Evolutionary conservation across 2,329 filamentous ascomycete species (phyloP).

Genomic region (Neopestalotiopsis sp.): DNA sequence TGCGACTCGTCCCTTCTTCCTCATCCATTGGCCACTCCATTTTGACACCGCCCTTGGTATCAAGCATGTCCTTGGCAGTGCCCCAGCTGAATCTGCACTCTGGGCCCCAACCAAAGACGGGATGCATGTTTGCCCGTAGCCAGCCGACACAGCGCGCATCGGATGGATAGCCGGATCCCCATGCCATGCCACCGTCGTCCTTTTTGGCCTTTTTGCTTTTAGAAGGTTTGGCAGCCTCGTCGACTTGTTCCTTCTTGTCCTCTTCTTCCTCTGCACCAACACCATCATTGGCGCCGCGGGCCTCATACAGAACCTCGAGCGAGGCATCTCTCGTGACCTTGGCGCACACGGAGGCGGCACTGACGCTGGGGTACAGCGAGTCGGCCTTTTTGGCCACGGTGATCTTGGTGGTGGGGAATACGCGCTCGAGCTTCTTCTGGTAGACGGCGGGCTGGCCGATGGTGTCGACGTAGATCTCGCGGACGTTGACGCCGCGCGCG

Average conservation of each 20-base stretch:
- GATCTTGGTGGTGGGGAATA: conserved; percentile 79
- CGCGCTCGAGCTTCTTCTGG: conserved; percentile 80
- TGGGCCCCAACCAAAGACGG: conserved; percentile 91
- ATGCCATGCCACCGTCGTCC: conserved; percentile 53
- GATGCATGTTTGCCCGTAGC: conserved; percentile 87
- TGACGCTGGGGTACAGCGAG: conserved; percentile 89
- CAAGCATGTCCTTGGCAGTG: conserved; percentile 91
- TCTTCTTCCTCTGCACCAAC: conserved; percentile 30
- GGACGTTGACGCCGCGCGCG: conserved; percentile 78
- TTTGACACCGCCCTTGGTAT: conserved; percentile 72
- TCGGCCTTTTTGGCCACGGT: conserved; percentile 92
- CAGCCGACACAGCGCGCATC: conserved; percentile 81
- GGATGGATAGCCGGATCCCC: conserved; percentile 94
- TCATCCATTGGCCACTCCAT: conserved; percentile 86
- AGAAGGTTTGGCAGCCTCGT: conserved; percentile 48
- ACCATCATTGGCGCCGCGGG: conserved; percentile 39
- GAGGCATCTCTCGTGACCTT: conserved; percentile 95
- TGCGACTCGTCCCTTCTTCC: conserved; percentile 67
- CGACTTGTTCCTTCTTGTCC: neutral
- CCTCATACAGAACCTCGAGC: conserved; percentile 76
- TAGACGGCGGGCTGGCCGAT: conserved; percentile 84
- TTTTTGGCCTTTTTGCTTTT: neutral
- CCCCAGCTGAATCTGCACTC: conserved; percentile 97
- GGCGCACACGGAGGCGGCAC: conserved; percentile 90
- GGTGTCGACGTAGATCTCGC: conserved; percentile 94